These are phyloP conservation scores for Clonostachys solani DNA, from an alignment of 2,329 filamentous ascomycete species.

Conservation along the genomic window DNA sequence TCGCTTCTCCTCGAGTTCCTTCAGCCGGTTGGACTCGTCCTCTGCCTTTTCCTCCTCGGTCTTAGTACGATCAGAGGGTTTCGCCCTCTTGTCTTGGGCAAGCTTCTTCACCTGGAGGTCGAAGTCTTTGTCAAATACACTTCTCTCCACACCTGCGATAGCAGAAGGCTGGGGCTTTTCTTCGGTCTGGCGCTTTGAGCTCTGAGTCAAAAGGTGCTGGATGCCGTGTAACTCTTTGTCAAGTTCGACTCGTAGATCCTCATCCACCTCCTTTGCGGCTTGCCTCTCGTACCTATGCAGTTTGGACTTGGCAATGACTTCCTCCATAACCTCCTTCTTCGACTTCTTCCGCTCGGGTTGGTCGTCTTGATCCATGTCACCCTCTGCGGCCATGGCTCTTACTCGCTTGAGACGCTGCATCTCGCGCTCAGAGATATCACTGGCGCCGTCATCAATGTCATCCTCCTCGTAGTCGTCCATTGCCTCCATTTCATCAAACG, in stretches of 20 bases:
- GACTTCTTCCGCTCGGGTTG: conserved; percentile 82
- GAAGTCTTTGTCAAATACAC: conserved; percentile 79
- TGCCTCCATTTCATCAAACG: conserved; percentile 49
- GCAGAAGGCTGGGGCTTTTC: conserved; percentile 4
- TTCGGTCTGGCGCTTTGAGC: conserved; percentile 18
- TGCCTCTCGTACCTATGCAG: conserved; percentile 92
- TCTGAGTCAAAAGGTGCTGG: conserved; percentile 62
- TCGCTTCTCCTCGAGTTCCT: conserved; percentile 78
- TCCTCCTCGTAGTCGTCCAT: conserved; percentile 78
- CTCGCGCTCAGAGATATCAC: conserved; percentile 50
- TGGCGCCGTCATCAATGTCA: conserved; percentile 62
- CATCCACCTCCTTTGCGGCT: conserved; percentile 86
- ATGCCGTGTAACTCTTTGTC: conserved; percentile 80
- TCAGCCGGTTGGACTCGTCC: conserved; percentile 72
- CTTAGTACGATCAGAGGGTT: conserved; percentile 84
- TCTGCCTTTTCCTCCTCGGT: conserved; percentile 81
- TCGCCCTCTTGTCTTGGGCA: conserved; percentile 77
- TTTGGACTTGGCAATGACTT: conserved; percentile 96
- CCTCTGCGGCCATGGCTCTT: conserved; percentile 31
- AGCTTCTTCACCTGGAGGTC: conserved; percentile 79
- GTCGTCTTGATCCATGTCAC: conserved; percentile 36
- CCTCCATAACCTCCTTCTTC: conserved; percentile 96
- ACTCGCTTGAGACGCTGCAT: conserved; percentile 52
- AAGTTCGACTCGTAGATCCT: conserved; percentile 77
- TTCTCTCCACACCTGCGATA: conserved; percentile 54